These are phyloP conservation scores for Penicillium coffeae DNA, from an alignment of 495 filamentous ascomycete species.

Conservation along the genomic window DNA sequence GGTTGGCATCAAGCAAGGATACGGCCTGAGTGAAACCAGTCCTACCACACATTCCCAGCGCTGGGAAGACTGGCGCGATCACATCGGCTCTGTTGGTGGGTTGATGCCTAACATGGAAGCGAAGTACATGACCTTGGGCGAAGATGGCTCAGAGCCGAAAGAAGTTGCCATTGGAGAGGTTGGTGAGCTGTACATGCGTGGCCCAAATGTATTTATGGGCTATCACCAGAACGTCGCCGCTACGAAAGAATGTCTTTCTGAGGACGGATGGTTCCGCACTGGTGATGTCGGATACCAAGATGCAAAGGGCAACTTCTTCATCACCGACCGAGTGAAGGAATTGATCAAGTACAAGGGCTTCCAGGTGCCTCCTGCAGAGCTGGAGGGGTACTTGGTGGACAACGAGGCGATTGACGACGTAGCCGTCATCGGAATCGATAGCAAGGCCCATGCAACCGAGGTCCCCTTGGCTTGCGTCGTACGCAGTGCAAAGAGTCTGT, in stretches of 20 bases:
- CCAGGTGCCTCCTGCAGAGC: conserved; percentile 83
- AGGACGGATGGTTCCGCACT: conserved; percentile 60
- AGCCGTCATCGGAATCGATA: conserved; percentile 79
- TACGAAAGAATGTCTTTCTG: conserved; percentile 59
- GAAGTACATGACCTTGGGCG: conserved; percentile 64
- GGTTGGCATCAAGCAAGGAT: conserved; percentile 77
- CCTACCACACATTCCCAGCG: conserved; percentile 55
- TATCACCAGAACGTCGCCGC: conserved; percentile 72
- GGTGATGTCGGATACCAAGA: conserved; percentile 64
- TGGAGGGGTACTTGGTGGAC: conserved; percentile 71
- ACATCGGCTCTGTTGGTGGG: conserved; percentile 76
- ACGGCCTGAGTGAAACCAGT: conserved; percentile 80
- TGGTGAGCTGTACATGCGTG: conserved; percentile 61
- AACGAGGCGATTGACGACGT: conserved; percentile 76
- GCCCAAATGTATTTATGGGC: conserved; percentile 67
- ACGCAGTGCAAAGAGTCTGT: conserved; percentile 45
- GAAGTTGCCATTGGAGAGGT: conserved; percentile 57
- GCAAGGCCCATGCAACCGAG: conserved; percentile 67
- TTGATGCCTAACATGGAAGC: conserved; percentile 79
- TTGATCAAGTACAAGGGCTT: conserved; percentile 89
- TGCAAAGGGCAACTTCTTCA: conserved; percentile 58
- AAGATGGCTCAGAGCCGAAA: conserved; percentile 47
- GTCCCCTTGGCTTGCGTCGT: conserved; percentile 83
- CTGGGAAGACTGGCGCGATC: conserved; percentile 73
- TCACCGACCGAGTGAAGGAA: conserved; percentile 87